phyloP scores from a whole-genome alignment of 345 rosid genomes.

The Anastatica hierochuntica region DNA sequence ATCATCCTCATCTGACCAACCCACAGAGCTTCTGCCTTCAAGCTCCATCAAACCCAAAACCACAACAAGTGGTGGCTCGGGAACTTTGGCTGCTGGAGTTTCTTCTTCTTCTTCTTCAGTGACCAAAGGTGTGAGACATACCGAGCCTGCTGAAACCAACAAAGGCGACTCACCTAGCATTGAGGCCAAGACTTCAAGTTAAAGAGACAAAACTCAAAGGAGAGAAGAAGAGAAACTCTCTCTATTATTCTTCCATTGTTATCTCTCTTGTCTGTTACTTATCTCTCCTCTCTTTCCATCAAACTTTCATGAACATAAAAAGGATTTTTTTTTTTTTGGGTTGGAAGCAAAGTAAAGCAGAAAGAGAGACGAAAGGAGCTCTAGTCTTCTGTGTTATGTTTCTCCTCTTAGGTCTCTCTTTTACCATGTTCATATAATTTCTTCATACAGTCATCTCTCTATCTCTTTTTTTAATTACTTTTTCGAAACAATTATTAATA shows the following conservation, averaged over 20 bases:
- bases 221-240: conserved; percentile 12
- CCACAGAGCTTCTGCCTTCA: conserved; percentile 32
- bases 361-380: conserved; percentile 9
- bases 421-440: conserved; percentile 23
- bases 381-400: conserved; percentile 14
- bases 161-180: conserved; percentile 1
- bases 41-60: conserved; percentile 33
- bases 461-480: background rate
- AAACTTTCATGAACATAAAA: conserved; percentile 17
- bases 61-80: conserved; percentile 22
- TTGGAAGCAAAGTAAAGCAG: conserved; percentile 12
- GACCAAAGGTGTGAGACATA: conserved; percentile 7
- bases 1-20: conserved; percentile 37
- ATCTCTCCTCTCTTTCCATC: conserved; percentile 6
- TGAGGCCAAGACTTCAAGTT: conserved; percentile 13
- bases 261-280: conserved; percentile 2
- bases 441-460: conserved; percentile 16
- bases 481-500: conserved; percentile 8
- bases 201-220: conserved; percentile 11
- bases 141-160: conserved; percentile 15
- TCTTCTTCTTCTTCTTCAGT: conserved; percentile 32
- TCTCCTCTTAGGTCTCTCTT: conserved; percentile 24
- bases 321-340: background rate
- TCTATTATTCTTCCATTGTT: conserved; percentile 1
- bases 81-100: conserved; percentile 29